phyloP scores from a whole-genome alignment of 148 eudicot genomes.

The Salicornia ramosissima region DNA sequence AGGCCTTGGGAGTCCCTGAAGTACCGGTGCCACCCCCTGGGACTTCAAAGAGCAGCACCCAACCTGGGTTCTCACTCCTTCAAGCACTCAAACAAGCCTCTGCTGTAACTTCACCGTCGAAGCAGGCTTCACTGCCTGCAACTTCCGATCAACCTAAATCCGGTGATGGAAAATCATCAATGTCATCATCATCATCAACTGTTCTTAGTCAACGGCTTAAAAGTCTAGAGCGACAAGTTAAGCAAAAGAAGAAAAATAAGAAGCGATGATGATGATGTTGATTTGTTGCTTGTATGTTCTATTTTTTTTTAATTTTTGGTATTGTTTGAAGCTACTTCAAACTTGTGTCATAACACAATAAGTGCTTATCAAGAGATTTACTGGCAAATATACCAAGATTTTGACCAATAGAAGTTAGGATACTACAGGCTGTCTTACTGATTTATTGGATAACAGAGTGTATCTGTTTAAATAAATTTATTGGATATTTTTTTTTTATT shows the following conservation, averaged over 20 bases:
- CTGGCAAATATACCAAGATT: background rate
- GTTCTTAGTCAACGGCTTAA: conserved; percentile 56
- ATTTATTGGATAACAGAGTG: conserved; percentile 3
- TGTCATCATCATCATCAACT: conserved; percentile 47
- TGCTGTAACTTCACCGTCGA: conserved; percentile 18
- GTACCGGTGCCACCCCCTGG: conserved; percentile 46
- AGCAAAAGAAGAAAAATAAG: conserved; percentile 66
- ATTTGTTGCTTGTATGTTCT: background rate
- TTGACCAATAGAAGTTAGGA: conserved; percentile 8
- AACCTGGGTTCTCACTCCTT: conserved; percentile 47
- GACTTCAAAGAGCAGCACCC: conserved; percentile 15
- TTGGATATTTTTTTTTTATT: background rate
- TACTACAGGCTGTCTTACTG: background rate
- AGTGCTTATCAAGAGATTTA: background rate
- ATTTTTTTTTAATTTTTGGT: background rate
- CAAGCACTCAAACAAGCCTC: conserved; percentile 50
- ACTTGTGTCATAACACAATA: conserved; percentile 6
- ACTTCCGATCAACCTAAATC: conserved; percentile 34
- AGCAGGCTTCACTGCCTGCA: conserved; percentile 24
- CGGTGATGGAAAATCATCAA: conserved; percentile 30
- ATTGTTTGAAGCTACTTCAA: conserved; percentile 12
- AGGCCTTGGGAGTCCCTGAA: conserved; percentile 57
- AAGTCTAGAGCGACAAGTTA: conserved; percentile 69
- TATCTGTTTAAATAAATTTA: background rate
- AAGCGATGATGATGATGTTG: conserved; percentile 41